Percentiles rank a stretch among this genome's conserved stretches.
These are phyloP conservation scores for Rhodosporidiobolus odoratus DNA, from an alignment of 768 basidiomycete species.

Conservation along the genomic window DNA sequence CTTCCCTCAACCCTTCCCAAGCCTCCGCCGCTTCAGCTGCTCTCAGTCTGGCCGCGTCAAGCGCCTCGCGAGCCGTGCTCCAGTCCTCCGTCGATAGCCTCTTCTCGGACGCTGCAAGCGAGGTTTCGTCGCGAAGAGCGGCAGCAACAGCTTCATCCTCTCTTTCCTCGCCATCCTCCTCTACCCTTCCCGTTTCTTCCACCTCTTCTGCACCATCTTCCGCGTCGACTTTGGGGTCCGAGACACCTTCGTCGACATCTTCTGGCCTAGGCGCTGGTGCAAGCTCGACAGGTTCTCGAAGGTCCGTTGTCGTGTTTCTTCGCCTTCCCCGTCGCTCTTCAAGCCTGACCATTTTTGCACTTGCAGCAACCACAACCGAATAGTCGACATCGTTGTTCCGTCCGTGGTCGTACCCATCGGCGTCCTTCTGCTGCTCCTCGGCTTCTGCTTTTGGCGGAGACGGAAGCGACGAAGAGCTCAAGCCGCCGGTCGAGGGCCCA, in stretches of 20 bases:
- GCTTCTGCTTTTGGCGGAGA: constrained; percentile 7
- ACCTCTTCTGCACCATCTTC: not conserved
- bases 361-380: constrained; percentile 12
- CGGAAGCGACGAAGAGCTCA: constrained; percentile 2
- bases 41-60: constrained; percentile 1
- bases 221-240: not conserved
- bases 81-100: constrained; percentile 1
- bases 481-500: not conserved
- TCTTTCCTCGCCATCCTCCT: not conserved
- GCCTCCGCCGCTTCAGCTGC: not conserved
- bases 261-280: not conserved
- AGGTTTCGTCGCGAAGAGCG: constrained; percentile 8
- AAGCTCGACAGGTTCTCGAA: not conserved
- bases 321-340: not conserved
- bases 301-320: not conserved
- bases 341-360: too few species aligned
- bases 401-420: constrained; percentile 30
- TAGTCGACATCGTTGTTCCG: constrained; percentile 27
- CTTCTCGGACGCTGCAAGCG: constrained; percentile 13
- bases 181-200: not conserved
- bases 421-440: constrained; percentile 13
- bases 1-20: too few species aligned
- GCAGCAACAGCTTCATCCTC: constrained; percentile 1
- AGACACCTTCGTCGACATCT: not conserved
- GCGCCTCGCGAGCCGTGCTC: constrained; percentile 6